Percentiles rank a stretch among this genome's conserved stretches.
phyloP scores from a whole-genome alignment of 2,329 filamentous ascomycete species.

The Nigrospora osmanthi region DNA sequence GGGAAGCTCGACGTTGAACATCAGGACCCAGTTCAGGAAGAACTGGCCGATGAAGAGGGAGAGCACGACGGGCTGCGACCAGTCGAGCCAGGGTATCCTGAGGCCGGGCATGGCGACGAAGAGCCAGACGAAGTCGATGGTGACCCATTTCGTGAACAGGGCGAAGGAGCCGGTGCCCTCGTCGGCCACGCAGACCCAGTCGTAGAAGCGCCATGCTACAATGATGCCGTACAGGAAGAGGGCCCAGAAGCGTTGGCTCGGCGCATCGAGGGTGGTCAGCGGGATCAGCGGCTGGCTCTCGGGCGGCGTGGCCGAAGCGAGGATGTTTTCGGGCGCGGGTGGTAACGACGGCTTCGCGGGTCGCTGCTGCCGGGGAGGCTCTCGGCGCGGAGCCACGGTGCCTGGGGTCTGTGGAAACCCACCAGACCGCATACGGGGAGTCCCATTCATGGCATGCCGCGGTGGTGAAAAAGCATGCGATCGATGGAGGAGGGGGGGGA shows the following conservation, averaged over 20 bases:
- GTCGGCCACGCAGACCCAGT: slow-evolving; percentile 71
- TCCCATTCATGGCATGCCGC: slow-evolving; percentile 72
- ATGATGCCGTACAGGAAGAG: slow-evolving; percentile 70
- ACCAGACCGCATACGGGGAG: slow-evolving; percentile 74
- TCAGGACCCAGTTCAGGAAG: slow-evolving; percentile 72
- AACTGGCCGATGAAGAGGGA: slow-evolving; percentile 66
- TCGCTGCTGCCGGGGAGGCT: slow-evolving; percentile 4
- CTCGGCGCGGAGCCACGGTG: slow-evolving; percentile 26
- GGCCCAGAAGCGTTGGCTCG: slow-evolving; percentile 83
- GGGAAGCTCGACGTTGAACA: slow-evolving; percentile 85
- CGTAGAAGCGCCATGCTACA: slow-evolving; percentile 77
- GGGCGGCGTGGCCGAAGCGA: slow-evolving; percentile 11
- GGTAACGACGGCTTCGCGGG: slow-evolving; percentile 26
- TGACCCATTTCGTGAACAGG: slow-evolving; percentile 89
- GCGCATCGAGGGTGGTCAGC: slow-evolving; percentile 74
- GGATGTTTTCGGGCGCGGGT: slow-evolving; percentile 35
- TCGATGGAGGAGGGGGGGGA: too few relatives aligned
- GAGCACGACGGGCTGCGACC: slow-evolving; percentile 68
- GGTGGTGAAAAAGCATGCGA: slow-evolving; percentile 15
- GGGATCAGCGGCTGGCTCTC: slow-evolving; percentile 64
- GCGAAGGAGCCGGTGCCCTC: slow-evolving; percentile 82
- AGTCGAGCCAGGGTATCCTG: slow-evolving; percentile 94
- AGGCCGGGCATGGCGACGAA: slow-evolving; percentile 73
- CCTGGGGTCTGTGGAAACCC: slow-evolving; percentile 71
- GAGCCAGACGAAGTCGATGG: slow-evolving; percentile 78